Conservation (phyloP, 2,329 filamentous ascomycete species). For the Claviceps lovelessii region DNA sequence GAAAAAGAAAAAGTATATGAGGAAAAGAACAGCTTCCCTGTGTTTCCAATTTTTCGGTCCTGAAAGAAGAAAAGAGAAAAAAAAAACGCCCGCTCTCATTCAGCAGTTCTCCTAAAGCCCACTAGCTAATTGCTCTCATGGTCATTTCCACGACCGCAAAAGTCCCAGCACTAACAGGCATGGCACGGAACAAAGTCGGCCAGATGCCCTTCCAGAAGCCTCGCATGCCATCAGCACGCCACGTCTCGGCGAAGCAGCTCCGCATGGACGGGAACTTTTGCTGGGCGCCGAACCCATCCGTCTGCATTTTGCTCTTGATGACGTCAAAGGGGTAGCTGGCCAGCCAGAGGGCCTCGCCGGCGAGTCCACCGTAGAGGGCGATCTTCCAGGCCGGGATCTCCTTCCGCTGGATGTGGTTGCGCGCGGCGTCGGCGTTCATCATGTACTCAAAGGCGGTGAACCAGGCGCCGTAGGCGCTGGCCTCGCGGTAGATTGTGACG, state of each 20-base stretch:
- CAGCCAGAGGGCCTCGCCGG: slow-evolving; percentile 88
- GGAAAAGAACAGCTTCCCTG: too few relatives aligned
- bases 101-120: too few relatives aligned
- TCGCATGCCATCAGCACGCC: slow-evolving; percentile 55
- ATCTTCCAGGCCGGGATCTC: slow-evolving; percentile 76
- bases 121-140: slow-evolving; percentile 43
- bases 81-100: neutral
- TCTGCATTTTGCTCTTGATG: slow-evolving; percentile 99
- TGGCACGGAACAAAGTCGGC: slow-evolving; percentile 80
- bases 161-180: slow-evolving; percentile 96
- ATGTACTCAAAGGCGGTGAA: slow-evolving; percentile 91
- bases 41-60: too few relatives aligned
- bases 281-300: slow-evolving; percentile 65
- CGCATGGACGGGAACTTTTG: slow-evolving; percentile 70
- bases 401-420: slow-evolving; percentile 60
- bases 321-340: slow-evolving; percentile 92
- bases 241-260: slow-evolving; percentile 79
- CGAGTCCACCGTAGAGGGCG: slow-evolving; percentile 80
- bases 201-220: slow-evolving; percentile 94
- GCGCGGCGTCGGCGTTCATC: slow-evolving; percentile 76
- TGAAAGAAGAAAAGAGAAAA: too few relatives aligned
- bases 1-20: neutral
- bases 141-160: slow-evolving; percentile 71
- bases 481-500: slow-evolving; percentile 79
- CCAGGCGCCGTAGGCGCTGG: slow-evolving; percentile 90